Evolutionary conservation across 257 asterid species (phyloP).

Genomic region (Cordia subcordata): DNA sequence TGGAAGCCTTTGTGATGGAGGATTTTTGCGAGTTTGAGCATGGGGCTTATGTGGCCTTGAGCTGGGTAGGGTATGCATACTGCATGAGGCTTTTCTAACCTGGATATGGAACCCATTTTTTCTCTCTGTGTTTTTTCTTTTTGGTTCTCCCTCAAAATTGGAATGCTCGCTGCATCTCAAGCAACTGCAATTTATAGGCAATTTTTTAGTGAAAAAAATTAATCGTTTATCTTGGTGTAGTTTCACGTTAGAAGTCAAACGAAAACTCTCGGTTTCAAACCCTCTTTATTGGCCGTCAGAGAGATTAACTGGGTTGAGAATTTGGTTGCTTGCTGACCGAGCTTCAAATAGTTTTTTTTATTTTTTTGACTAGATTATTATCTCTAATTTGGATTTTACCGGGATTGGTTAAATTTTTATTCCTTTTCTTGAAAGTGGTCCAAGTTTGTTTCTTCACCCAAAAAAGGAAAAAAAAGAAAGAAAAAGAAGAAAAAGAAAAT

Average conservation of each 20-base stretch:
- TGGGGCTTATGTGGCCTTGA: conserved; percentile 57
- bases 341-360: no score
- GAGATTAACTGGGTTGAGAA: no score
- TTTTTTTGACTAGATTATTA: no score
- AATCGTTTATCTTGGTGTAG: no score
- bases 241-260: conserved; percentile 4
- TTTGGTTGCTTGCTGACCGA: no score
- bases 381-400: no score
- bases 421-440: no score
- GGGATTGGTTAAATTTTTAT: no score
- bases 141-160: neutral
- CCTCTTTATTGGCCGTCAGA: no score
- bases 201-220: neutral
- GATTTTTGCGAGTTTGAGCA: conserved; percentile 48
- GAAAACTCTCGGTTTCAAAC: neutral
- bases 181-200: neutral
- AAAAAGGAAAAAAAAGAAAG: no score
- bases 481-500: no score
- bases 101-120: conserved; percentile 12
- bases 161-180: neutral
- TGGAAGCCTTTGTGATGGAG: conserved; percentile 41
- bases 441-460: no score
- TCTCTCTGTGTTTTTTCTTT: neutral
- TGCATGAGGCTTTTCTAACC: conserved; percentile 35
- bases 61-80: conserved; percentile 49